Evolutionary conservation across 345 rosid genomes (phyloP), one percentile per base, ranked within the genome.

Genomic region (Aquilaria yunnanensis): DNA sequence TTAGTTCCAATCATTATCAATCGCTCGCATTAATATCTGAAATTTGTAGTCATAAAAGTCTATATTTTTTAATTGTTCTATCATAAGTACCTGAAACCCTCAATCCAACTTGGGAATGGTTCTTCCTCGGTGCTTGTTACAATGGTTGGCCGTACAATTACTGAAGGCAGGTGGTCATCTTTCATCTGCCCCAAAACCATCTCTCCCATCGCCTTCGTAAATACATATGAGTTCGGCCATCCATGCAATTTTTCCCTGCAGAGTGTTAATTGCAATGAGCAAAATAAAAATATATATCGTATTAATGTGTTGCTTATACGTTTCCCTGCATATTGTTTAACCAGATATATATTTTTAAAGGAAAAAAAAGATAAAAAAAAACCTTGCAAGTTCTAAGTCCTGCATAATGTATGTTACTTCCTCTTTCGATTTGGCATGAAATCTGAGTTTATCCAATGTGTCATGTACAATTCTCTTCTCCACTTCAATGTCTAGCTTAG

Each of bases 61-160:
- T 23, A 23, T 23, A 23, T 23, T 23, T 23, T 23, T 23, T 23
- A 23, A 23, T 23, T 23, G 23, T 23, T 23, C 23, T 23, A 23
- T 23, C 23, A 23, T 37, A 29, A 3, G 5, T 66, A 78, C 90
- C 88, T 84, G 33, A 74, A 33, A 7, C 98, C 96, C 80, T 92
- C 98, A 62, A 73, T 80, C 98, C 98, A 92, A 9, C 98, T 95
- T 0, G 90, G 84, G 69, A 92, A 89, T 13, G 98, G 95, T 32
- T 89, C 89, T 51, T 66, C 80, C 74, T 62, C 67, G 54, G 98
- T 92, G 67, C 96, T 85, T 5, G 85, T 83, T 51, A 92, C 51
- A 32, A 92, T 84, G 3, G 94, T 73, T 1, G 98, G 96, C 5
- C 98, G 85, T 43, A 82, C 62, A 33, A 84, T 78, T 29, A 82